A percentile compares a stretch with the other conserved stretches of the same genome.
Evolutionary conservation across 2,329 filamentous ascomycete species (phyloP).

Genomic region (Grosmannia serpens): DNA sequence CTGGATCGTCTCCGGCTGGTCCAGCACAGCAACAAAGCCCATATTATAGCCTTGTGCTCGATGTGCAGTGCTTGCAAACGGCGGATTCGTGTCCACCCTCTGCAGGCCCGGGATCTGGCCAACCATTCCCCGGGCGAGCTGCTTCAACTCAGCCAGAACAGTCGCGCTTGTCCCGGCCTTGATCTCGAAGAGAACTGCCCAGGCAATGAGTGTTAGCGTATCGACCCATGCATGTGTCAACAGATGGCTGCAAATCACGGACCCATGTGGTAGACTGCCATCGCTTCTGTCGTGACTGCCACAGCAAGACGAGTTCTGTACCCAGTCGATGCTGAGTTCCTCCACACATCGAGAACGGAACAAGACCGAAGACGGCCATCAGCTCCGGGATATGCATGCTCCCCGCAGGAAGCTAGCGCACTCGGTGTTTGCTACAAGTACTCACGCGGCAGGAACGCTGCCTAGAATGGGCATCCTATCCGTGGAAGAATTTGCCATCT

Average conservation of each 20-base stretch:
- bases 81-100: neutral
- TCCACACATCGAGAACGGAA: neutral
- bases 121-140: neutral
- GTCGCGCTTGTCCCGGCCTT: neutral
- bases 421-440: neutral
- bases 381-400: neutral
- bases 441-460: neutral
- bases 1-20: neutral
- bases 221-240: neutral
- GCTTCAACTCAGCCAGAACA: neutral
- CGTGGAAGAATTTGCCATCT: too few relatives aligned
- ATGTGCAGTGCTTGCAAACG: neutral
- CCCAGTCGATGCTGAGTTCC: neutral
- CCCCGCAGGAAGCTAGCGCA: neutral
- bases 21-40: neutral
- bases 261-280: slow-evolving; percentile 2
- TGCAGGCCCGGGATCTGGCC: neutral
- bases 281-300: neutral
- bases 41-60: neutral
- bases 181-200: neutral
- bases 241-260: neutral
- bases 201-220: neutral
- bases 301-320: neutral
- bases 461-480: neutral
- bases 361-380: neutral